Base-by-base conservation (phyloP, 2,329 filamentous ascomycete species). In the Phaeophleospora eucalypticola region DNA sequence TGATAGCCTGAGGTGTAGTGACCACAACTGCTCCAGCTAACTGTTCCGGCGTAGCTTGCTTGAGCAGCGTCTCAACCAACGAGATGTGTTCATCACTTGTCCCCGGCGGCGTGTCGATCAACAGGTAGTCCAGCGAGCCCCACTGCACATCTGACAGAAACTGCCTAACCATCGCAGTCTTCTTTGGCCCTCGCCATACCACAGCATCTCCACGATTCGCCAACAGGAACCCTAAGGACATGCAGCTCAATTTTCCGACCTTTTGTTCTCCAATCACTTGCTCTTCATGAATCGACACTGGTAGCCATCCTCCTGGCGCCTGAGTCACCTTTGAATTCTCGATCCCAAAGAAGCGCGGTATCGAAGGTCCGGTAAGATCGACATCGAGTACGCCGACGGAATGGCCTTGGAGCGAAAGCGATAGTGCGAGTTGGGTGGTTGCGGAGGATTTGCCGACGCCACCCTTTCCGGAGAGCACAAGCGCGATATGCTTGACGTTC, bases 41-140 rank as follows among this genome's bases (percentile, higher is more conserved):
- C 58, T 89, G 85, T 0, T 81, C 81, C 0, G 81, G 77, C 3
- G 71, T 61, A 8, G 65, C 58, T 9, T 61, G 51, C 47, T 68
- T 64, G 4, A 68, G 53, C 34, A 70, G 50, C 0, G 67, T 93
- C 67, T 97, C 91, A 4, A 89, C 89, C 1, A 96, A 81, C 1
- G 89, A 93, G 40, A 98, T 97, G 66, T 97, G 93, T 70, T 98
- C 93, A 69, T 98, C 93, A 50, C 87, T 93, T 2, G 93, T 98
- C 2, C 93, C 93, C 0, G 93, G 93, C 10, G 93, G 93, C 2
- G 93, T 98, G 68, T 98, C 93, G 62, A 98, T 88, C 49, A 98
- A 79, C 0, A 98, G 77, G 64, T 88, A 97, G 66, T 97, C 91
- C n/a, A 88, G 81, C 18, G 84, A 79, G 44, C 81, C 79, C 93